Conservation (phyloP, 129 eudicot genomes). For the Arctium minus region DNA sequence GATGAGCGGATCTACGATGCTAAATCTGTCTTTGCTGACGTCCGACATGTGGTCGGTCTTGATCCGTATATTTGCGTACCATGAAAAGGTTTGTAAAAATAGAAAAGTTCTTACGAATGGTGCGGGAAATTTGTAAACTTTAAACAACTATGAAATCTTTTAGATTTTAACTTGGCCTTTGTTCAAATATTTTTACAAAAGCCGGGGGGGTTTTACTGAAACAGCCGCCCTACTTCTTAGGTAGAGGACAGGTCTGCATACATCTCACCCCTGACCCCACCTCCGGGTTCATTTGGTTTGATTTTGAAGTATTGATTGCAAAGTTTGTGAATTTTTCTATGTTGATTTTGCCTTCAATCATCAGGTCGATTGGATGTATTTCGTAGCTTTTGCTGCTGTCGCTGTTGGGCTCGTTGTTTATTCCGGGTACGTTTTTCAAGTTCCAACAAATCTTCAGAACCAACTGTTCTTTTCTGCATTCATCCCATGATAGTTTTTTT, state of each 20-base stretch:
- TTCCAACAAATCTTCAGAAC: neutral
- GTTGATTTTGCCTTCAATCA: conserved; percentile 16
- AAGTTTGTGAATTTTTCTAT: neutral
- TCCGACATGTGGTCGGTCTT: conserved; percentile 98
- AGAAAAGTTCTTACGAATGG: neutral
- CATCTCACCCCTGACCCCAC: too few species aligned
- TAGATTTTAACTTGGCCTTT: neutral
- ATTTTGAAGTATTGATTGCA: neutral
- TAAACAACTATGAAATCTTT: neutral
- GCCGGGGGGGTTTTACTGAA: neutral
- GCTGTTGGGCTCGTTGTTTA: conserved; percentile 76
- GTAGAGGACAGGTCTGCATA: too few species aligned
- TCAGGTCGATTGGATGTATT: conserved; percentile 97
- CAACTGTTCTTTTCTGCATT: neutral
- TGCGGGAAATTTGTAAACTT: neutral
- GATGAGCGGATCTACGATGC: conserved; percentile 91
- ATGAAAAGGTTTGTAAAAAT: conserved; percentile 58
- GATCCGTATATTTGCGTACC: conserved; percentile 89
- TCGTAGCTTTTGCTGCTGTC: conserved; percentile 79
- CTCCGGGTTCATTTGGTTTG: neutral
- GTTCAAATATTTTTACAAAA: too few species aligned
- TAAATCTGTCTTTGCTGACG: conserved; percentile 80
- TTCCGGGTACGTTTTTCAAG: conserved; percentile 50
- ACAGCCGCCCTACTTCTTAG: neutral
- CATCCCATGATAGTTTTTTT: neutral